Percentiles rank a stretch among this genome's conserved stretches.
These are phyloP conservation scores for Amaranthus hypochondriacus DNA, from an alignment of 148 eudicot species.

Conservation along the genomic window DNA sequence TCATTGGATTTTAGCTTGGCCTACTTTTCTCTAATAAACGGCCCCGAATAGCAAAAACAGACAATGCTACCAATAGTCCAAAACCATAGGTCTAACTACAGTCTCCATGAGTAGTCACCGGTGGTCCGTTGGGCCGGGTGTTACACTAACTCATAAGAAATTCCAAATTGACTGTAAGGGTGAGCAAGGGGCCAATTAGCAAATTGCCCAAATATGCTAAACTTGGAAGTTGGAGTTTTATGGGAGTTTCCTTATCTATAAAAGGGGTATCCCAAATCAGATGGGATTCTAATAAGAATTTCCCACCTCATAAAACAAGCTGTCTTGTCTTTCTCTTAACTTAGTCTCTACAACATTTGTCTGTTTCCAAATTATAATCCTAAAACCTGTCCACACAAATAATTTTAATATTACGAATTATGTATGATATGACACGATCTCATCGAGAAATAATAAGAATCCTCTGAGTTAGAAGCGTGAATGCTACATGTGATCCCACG, in stretches of 20 bases:
- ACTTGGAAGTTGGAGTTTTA: background rate
- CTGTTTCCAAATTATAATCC: too few species aligned
- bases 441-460: too few species aligned
- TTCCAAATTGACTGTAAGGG: background rate
- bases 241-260: conserved; percentile 2
- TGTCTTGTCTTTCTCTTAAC: background rate
- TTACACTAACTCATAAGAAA: background rate
- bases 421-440: too few species aligned
- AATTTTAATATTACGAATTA: too few species aligned
- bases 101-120: too few species aligned
- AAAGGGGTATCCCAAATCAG: background rate
- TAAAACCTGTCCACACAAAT: too few species aligned
- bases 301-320: background rate
- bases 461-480: too few species aligned
- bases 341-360: background rate
- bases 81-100: background rate
- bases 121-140: too few species aligned
- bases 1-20: too few species aligned
- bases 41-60: background rate
- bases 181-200: background rate
- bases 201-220: background rate
- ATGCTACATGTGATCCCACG: too few species aligned
- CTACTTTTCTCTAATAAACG: too few species aligned
- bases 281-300: background rate
- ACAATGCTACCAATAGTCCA: background rate